phyloP scores from a whole-genome alignment of 2,329 filamentous ascomycete genomes.

The Exophiala phaeomuriformis region DNA sequence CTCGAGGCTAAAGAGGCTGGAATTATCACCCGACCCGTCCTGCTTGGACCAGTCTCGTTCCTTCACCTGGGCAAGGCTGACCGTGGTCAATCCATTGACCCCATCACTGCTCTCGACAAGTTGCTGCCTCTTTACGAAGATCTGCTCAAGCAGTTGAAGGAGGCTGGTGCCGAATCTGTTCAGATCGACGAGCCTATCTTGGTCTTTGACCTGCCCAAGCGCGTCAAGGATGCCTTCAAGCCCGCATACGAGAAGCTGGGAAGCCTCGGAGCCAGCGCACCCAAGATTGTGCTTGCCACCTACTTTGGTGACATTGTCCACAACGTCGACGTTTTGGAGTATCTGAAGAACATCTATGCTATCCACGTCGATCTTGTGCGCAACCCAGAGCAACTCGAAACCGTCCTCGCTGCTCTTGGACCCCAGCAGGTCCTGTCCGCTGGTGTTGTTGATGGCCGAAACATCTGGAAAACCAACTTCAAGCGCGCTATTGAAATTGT shows the following conservation, averaged over 20 bases:
- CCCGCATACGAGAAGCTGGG: constrained; percentile 87
- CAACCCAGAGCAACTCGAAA: constrained; percentile 93
- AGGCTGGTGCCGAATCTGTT: constrained; percentile 88
- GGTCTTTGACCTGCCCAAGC: constrained; percentile 83
- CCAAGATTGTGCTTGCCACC: constrained; percentile 83
- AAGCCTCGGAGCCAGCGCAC: constrained; percentile 68
- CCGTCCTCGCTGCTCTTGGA: constrained; percentile 74
- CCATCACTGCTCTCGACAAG: constrained; percentile 88
- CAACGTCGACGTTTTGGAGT: constrained; percentile 86
- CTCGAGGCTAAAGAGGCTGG: constrained; percentile 96
- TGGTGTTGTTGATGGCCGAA: constrained; percentile 96
- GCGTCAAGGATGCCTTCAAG: constrained; percentile 96
- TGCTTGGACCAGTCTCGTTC: constrained; percentile 95
- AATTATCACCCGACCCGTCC: constrained; percentile 83
- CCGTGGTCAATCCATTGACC: constrained; percentile 84
- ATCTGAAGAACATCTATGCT: constrained; percentile 64
- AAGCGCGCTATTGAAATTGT: constrained; percentile 86
- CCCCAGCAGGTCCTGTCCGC: constrained; percentile 84
- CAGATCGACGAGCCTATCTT: constrained; percentile 98
- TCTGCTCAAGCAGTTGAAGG: constrained; percentile 88
- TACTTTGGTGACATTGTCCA: constrained; percentile 99
- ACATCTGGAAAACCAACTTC: constrained; percentile 99
- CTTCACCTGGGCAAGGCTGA: constrained; percentile 96
- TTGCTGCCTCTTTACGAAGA: constrained; percentile 92
- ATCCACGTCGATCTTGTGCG: constrained; percentile 95